phyloP scores from a whole-genome alignment of 768 basidiomycete species.

The Termitomyces titanicus region DNA sequence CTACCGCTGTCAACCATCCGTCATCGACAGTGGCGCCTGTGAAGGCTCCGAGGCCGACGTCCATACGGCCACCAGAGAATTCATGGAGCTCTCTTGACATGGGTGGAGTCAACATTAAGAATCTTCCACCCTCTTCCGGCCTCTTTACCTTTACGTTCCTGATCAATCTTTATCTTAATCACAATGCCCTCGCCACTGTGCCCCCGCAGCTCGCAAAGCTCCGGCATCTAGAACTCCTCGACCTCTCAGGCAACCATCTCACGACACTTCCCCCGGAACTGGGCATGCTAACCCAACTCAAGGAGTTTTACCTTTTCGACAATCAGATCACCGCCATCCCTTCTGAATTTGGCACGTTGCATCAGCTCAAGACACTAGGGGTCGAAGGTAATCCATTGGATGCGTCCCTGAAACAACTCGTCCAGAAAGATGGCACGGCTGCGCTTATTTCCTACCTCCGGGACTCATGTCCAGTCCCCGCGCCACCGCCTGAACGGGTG shows the following conservation, averaged over 20 bases:
- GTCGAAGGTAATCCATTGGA: slow-evolving; percentile 98
- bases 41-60: slow-evolving; percentile 61
- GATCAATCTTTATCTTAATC: slow-evolving; percentile 92
- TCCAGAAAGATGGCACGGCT: slow-evolving; percentile 94
- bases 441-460: slow-evolving; percentile 89
- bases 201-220: slow-evolving; percentile 83
- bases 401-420: slow-evolving; percentile 63
- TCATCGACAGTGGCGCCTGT: slow-evolving; percentile 77
- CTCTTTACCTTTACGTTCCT: slow-evolving; percentile 90
- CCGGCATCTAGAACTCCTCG: slow-evolving; percentile 83
- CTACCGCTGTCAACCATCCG: slow-evolving; percentile 51
- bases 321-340: slow-evolving; percentile 88
- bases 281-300: slow-evolving; percentile 85
- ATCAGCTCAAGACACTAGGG: slow-evolving; percentile 90
- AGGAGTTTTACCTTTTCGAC: slow-evolving; percentile 94
- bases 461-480: slow-evolving; percentile 83
- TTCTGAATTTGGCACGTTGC: slow-evolving; percentile 81
- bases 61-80: slow-evolving; percentile 64
- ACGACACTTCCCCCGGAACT: slow-evolving; percentile 77
- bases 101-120: slow-evolving; percentile 93
- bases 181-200: slow-evolving; percentile 77
- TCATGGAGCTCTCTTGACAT: slow-evolving; percentile 93
- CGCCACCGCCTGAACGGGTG: slow-evolving; percentile 73
- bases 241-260: slow-evolving; percentile 88
- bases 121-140: slow-evolving; percentile 71